Conservation (phyloP, 116 monocot genomes). For the Trichopus zeylanicus region DNA sequence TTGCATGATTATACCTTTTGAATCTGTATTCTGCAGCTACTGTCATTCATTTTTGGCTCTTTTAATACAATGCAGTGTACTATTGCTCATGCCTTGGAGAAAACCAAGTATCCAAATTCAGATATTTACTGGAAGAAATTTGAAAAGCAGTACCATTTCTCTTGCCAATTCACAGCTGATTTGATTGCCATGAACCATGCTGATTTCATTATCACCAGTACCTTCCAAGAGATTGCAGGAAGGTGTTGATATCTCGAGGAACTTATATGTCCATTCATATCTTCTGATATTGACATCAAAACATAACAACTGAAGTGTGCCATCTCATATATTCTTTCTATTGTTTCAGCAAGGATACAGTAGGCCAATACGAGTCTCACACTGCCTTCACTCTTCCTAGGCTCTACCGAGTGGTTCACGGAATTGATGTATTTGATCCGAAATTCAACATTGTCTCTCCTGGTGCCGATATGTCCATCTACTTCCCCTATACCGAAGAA, state of each 20-base stretch:
- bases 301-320: background rate
- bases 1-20: background rate
- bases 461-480: conserved; percentile 78
- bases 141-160: conserved; percentile 83
- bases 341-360: conserved; percentile 61
- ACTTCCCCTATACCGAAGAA: conserved; percentile 61
- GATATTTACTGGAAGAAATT: conserved; percentile 79
- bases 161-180: conserved; percentile 84
- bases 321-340: background rate
- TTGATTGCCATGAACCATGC: conserved; percentile 78
- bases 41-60: background rate
- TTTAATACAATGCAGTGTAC: conserved; percentile 31
- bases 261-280: too few relatives aligned
- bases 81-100: conserved; percentile 88
- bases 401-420: conserved; percentile 85
- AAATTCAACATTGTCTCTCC: conserved; percentile 95
- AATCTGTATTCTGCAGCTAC: background rate
- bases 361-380: conserved; percentile 85
- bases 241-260: conserved; percentile 34
- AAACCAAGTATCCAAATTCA: conserved; percentile 74
- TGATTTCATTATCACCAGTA: conserved; percentile 78
- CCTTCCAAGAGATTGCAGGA: conserved; percentile 88
- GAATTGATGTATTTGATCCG: conserved; percentile 85
- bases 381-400: conserved; percentile 77
- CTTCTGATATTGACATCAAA: background rate